Percentiles rank a stretch among this genome's conserved stretches.
phyloP scores from a whole-genome alignment of 2,329 filamentous ascomycete species.

The Dactylellina sp. region DNA sequence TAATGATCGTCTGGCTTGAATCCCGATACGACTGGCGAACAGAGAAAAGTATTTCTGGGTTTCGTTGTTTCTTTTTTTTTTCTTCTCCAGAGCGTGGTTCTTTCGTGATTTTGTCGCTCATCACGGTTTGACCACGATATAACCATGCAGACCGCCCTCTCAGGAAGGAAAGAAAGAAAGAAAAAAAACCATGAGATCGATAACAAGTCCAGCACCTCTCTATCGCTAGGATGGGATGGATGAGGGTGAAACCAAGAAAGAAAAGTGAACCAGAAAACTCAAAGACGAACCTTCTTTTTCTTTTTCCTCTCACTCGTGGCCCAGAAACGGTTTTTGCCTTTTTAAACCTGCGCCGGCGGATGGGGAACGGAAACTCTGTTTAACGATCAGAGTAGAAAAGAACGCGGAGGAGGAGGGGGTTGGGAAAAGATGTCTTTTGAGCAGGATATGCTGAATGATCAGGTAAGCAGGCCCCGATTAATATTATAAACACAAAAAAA shows the following conservation, averaged over 20 bases:
- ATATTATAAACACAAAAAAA: conserved; percentile 53
- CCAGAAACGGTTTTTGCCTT: conserved; percentile 28
- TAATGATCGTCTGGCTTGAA: conserved; percentile 33
- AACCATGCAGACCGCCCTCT: conserved; percentile 37
- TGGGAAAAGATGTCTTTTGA: conserved; percentile 53
- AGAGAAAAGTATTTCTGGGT: conserved; percentile 18
- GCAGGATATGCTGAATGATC: conserved; percentile 53
- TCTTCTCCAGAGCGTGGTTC: not conserved
- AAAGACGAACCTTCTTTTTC: conserved; percentile 53
- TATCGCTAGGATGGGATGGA: conserved; percentile 16
- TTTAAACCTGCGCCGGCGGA: conserved; percentile 31
- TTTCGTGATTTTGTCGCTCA: conserved; percentile 20
- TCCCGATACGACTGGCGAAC: conserved; percentile 38
- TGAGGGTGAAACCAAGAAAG: conserved; percentile 21
- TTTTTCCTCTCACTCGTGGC: conserved; percentile 16
- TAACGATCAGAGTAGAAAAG: conserved; percentile 39
- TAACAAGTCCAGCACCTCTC: conserved; percentile 7
- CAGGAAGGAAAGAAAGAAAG: no score
- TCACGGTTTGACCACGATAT: conserved; percentile 38
- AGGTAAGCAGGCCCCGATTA: conserved; percentile 54
- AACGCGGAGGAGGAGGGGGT: conserved; percentile 54
- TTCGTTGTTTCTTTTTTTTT: not conserved
- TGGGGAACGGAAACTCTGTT: conserved; percentile 32
- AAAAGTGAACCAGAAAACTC: conserved; percentile 27
- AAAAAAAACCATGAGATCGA: conserved; percentile 35